phyloP scores from a whole-genome alignment of 148 eudicot species.

The Rhododendron ferrugineum region DNA sequence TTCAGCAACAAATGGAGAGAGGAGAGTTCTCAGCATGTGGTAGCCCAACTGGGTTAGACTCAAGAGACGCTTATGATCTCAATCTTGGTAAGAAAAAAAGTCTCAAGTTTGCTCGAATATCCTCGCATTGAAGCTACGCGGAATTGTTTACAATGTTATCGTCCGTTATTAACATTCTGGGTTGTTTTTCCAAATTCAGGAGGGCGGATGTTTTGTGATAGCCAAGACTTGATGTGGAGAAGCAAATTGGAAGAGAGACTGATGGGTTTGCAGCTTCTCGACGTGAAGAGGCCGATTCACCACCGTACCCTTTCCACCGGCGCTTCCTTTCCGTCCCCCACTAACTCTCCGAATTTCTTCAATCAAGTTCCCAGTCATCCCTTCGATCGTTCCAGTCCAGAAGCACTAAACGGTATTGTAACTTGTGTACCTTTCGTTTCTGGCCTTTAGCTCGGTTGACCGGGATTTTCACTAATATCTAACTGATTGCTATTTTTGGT shows the following conservation, averaged over 20 bases:
- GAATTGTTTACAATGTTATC: not conserved
- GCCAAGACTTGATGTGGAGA: constrained; percentile 67
- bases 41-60: constrained; percentile 70
- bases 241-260: constrained; percentile 79
- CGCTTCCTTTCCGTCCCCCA: constrained; percentile 42
- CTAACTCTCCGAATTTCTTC: constrained; percentile 47
- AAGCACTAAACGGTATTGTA: constrained; percentile 35
- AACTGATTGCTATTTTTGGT: not conserved
- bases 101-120: not conserved
- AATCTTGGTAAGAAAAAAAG: constrained; percentile 52
- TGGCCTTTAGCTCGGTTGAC: not conserved
- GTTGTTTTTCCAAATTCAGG: constrained; percentile 25
- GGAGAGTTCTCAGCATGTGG: constrained; percentile 60
- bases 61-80: constrained; percentile 73
- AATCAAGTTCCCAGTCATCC: constrained; percentile 30
- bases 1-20: constrained; percentile 60
- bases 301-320: constrained; percentile 58
- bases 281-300: constrained; percentile 56
- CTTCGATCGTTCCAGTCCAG: constrained; percentile 50
- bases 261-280: constrained; percentile 70
- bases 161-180: not conserved
- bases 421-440: not conserved
- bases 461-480: not conserved
- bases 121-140: not conserved
- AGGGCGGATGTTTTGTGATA: constrained; percentile 50